Evolutionary conservation across 2,329 filamentous ascomycete genomes (phyloP).

Genomic region (Venturia pyrina): DNA sequence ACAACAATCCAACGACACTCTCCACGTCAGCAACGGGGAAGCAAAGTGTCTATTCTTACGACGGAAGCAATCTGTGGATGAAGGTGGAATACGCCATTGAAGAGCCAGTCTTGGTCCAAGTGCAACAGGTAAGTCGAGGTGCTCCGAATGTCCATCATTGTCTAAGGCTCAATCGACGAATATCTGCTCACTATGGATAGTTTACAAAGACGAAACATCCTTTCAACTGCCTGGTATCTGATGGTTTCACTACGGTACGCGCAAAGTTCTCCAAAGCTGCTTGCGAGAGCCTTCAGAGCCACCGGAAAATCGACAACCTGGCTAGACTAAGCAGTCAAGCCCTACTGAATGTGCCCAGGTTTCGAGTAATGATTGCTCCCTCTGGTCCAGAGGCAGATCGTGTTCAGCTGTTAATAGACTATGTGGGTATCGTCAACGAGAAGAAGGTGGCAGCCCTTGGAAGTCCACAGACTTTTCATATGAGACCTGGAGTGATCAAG

Average conservation of each 20-base stretch:
- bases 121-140: not conserved
- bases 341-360: not conserved
- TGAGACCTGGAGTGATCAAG: not conserved
- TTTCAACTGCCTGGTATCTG: slow-evolving; percentile 6
- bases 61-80: slow-evolving; percentile 7
- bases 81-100: too few relatives aligned
- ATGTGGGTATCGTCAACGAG: slow-evolving; percentile 3
- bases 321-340: not conserved
- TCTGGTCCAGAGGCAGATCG: not conserved
- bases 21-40: too few relatives aligned
- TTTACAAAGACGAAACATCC: not conserved
- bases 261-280: not conserved
- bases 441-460: not conserved
- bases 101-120: not conserved
- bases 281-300: not conserved
- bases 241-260: not conserved
- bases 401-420: slow-evolving; percentile 2
- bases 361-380: not conserved
- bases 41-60: not conserved
- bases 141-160: too few relatives aligned
- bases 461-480: not conserved
- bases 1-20: not conserved
- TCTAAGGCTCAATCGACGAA: too few relatives aligned
- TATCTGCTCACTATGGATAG: not conserved
- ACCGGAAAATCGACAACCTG: not conserved